Conservation (phyloP, 208 protist genomes). For the Leishmania gerbilli region DNA sequence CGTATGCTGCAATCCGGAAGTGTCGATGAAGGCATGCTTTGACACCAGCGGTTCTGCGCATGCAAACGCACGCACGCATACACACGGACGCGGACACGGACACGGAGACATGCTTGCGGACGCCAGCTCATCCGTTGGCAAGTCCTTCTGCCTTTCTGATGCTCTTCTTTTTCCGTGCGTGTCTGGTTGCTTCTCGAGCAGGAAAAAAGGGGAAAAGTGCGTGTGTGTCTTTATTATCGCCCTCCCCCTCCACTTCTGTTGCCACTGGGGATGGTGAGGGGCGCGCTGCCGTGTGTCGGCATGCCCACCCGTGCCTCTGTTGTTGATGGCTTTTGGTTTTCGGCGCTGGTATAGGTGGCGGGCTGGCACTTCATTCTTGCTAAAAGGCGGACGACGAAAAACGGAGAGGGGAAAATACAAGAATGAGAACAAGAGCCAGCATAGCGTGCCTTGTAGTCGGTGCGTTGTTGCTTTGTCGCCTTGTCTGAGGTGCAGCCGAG, state of each 20-base stretch:
- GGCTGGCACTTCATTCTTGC: neutral
- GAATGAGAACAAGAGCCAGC: neutral
- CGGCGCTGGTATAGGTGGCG: neutral
- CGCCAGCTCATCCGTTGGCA: neutral
- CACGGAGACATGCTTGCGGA: neutral
- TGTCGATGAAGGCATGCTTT: neutral
- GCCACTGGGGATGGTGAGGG: neutral
- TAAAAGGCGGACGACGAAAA: neutral
- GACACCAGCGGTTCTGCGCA: neutral
- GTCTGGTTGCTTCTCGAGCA: neutral
- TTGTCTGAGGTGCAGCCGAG: constrained; percentile 1
- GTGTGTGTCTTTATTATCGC: neutral
- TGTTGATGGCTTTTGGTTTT: neutral
- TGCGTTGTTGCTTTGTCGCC: neutral
- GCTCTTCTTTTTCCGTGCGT: neutral
- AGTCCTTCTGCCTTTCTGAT: neutral
- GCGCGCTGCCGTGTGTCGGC: neutral
- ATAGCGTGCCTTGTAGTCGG: neutral
- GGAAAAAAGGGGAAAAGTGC: neutral
- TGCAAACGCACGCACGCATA: neutral
- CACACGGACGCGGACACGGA: neutral
- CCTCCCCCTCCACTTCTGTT: neutral
- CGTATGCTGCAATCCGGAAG: neutral
- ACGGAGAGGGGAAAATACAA: neutral
- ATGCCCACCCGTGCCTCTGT: neutral